These are phyloP conservation scores for Eragrostis tef DNA, from an alignment of 202 grass and related monocot species.

Conservation along the genomic window DNA sequence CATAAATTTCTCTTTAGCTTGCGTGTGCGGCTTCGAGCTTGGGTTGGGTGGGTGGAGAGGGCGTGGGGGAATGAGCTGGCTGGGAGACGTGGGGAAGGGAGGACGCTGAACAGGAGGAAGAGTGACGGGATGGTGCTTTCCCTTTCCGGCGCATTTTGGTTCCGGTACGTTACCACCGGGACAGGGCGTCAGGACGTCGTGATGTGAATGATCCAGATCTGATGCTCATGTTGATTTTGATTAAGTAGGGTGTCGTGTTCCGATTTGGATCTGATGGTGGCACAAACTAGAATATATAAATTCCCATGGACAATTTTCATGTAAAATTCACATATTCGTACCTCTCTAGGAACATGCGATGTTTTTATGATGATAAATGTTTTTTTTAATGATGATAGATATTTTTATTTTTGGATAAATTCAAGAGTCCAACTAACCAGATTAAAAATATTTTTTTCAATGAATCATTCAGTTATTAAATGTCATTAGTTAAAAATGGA, in stretches of 20 bases:
- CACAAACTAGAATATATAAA: too few relatives aligned
- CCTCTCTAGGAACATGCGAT: too few relatives aligned
- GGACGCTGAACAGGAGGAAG: neutral
- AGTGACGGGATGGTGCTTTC: neutral
- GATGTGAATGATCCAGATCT: neutral
- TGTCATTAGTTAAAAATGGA: neutral
- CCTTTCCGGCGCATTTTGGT: conserved; percentile 8
- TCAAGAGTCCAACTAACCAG: neutral
- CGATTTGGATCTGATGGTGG: too few relatives aligned
- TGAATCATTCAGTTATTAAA: too few relatives aligned
- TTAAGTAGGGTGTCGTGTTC: neutral
- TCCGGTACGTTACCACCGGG: neutral
- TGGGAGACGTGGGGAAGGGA: neutral
- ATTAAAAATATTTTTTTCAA: neutral
- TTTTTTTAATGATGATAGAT: too few relatives aligned
- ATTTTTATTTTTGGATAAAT: too few relatives aligned
- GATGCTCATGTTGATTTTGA: neutral
- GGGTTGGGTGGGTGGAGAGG: neutral
- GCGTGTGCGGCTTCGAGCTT: conserved; percentile 27
- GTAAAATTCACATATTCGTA: too few relatives aligned
- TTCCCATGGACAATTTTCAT: too few relatives aligned
- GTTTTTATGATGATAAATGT: too few relatives aligned
- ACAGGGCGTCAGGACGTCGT: neutral
- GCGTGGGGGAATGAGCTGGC: neutral
- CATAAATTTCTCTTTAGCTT: neutral